Conservation (phyloP, 1,284 basidiomycete species). For the Ustilago lituana region DNA sequence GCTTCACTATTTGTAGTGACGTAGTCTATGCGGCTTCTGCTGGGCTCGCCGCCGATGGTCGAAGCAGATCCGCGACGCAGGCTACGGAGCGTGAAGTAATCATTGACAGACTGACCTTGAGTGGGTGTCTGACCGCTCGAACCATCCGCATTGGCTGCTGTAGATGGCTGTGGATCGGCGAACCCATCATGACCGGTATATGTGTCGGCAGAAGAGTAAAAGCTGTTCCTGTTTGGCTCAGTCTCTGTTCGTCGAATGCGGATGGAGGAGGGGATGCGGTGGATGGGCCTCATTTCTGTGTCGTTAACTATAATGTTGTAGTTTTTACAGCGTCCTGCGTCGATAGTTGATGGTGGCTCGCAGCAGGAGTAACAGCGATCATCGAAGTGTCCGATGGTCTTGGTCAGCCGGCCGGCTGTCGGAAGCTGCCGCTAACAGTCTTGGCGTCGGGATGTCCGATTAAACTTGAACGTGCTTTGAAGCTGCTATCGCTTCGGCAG, state of each 20-base stretch:
- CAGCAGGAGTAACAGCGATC: too few species aligned
- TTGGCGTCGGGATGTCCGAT: too few species aligned
- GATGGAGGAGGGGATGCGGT: constrained; percentile 44
- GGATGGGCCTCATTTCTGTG: constrained; percentile 11
- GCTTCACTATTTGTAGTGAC: constrained; percentile 8
- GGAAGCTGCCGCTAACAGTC: too few species aligned
- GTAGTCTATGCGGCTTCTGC: neutral
- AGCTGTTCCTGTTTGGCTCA: constrained; percentile 3
- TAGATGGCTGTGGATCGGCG: neutral
- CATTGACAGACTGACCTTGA: neutral
- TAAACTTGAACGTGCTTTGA: too few species aligned
- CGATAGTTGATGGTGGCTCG: too few species aligned
- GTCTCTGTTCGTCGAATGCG: constrained; percentile 31
- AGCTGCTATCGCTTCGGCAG: too few species aligned
- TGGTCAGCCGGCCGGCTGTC: too few species aligned
- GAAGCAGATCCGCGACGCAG: constrained; percentile 13
- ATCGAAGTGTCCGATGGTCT: too few species aligned
- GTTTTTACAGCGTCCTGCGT: too few species aligned
- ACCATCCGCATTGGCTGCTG: neutral
- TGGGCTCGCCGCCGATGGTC: neutral
- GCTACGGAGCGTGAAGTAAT: constrained; percentile 13
- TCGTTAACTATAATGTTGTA: neutral
- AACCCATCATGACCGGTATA: neutral
- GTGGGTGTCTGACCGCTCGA: neutral
- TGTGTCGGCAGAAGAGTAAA: constrained; percentile 22